Evolutionary conservation across 345 rosid species (phyloP), one percentile per base, ranked within the genome.

Genomic region (Citrus medica): DNA sequence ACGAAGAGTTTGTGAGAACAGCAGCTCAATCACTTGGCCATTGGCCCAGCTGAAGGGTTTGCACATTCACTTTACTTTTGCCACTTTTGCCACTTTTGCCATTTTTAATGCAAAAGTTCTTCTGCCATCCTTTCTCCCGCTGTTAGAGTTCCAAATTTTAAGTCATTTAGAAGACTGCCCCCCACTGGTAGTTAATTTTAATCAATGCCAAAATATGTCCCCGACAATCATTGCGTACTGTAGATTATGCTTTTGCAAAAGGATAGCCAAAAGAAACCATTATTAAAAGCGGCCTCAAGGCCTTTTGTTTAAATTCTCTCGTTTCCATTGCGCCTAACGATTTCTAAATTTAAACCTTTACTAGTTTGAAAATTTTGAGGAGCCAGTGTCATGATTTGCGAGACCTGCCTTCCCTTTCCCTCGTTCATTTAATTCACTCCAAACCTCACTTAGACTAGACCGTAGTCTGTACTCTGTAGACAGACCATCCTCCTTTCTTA

Each of bases 21-120:
- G 0, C 5, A 32, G 33, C 33, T 32, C 5, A 4, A 32, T 4
- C 4, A 32, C 33, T 32, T 0, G 0, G 33, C 0, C 33, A 32
- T 32, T 32, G 33, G 5, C 33, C 13, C 67, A 28, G 42, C 9
- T 33, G 9, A 19, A 33, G 30, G 32, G 58, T 24, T 76, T n/a
- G 61, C 38, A 56, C 64, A 27, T 42, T 1, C 55, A 32, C 65
- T 64, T 58, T 62, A 27, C 56, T 64, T 58, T 35, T 33, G 37
- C 37, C 51, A 27, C 56, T 64, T 58, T 35, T 33, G 37, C 37
- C 51, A 27, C 79, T 81, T 81, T 66, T 66, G 10, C 83, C 59
- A 27, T 58, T 72, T 66, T 72, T 66, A 67, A 67, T n/a, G 42
- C 35, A 59, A 72, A 81, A 71, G 40, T 48, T 30, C 35, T 48